A percentile compares a stretch with the other conserved stretches of the same genome.
These are phyloP conservation scores for Boletus nobilissimus DNA, from an alignment of 1,284 basidiomycete genomes.

Conservation along the genomic window DNA sequence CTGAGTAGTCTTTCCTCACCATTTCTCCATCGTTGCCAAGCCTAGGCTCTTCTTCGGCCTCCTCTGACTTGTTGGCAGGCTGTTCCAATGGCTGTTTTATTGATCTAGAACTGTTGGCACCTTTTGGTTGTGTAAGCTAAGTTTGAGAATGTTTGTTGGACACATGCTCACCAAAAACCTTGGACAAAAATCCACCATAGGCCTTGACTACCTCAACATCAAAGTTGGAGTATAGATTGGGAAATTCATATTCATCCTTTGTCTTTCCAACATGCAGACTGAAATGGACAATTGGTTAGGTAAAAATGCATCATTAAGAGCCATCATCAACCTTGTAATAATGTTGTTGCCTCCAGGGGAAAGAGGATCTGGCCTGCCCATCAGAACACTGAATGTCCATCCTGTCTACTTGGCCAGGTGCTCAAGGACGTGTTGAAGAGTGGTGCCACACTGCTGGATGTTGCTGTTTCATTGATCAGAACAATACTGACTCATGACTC, in stretches of 20 bases:
- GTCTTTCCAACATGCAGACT: not conserved
- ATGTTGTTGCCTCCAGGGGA: not conserved
- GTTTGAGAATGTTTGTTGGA: no score
- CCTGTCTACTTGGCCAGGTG: not conserved
- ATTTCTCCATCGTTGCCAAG: no score
- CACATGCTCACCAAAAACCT: not conserved
- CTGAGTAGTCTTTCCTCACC: no score
- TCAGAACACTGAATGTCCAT: not conserved
- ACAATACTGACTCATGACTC: not conserved
- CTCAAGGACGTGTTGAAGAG: not conserved
- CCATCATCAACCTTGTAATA: not conserved
- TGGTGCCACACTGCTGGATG: not conserved
- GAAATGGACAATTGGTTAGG: not conserved
- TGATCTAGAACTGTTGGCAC: no score
- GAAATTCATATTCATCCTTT: not conserved
- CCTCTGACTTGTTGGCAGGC: no score
- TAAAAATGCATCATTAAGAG: not conserved
- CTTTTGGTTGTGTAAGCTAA: no score
- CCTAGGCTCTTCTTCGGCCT: no score
- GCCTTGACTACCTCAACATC: not conserved
- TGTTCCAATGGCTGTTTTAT: no score
- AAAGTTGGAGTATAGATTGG: not conserved
- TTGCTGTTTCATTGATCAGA: not conserved
- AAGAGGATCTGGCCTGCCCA: not conserved
- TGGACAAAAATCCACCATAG: constrained; percentile 6